These are phyloP conservation scores for Phytophthora capsici DNA, from an alignment of 352 stramenopile species.

Conservation along the genomic window DNA sequence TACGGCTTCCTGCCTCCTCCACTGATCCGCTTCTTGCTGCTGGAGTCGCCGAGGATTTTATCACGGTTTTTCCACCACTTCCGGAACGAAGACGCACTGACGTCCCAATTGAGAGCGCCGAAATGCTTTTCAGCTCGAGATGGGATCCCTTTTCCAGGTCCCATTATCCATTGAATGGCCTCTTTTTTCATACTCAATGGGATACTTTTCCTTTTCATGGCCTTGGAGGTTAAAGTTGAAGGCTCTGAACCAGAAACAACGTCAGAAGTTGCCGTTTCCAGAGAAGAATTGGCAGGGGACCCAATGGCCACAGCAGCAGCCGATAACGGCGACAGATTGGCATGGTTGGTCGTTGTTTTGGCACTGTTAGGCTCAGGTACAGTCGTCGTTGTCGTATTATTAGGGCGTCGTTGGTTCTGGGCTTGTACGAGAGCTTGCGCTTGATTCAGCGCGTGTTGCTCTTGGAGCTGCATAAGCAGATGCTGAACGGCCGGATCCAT, in stretches of 20 bases:
- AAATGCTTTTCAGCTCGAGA: constrained; percentile 81
- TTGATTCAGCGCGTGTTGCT: constrained; percentile 42
- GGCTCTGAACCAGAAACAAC: constrained; percentile 1
- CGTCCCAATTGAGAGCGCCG: constrained; percentile 70
- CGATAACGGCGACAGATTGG: constrained; percentile 43
- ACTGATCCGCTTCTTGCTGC: constrained; percentile 75
- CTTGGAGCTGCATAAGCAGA: constrained; percentile 61
- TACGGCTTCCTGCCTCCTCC: constrained; percentile 77
- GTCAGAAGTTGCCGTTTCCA: constrained; percentile 12
- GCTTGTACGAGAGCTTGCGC: constrained; percentile 23
- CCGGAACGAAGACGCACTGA: constrained; percentile 77
- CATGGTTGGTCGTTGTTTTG: background rate
- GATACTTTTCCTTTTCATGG: constrained; percentile 77
- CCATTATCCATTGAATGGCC: constrained; percentile 83
- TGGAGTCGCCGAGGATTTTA: constrained; percentile 75
- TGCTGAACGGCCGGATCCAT: constrained; percentile 61
- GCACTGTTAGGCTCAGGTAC: constrained; percentile 6
- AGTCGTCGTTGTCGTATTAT: background rate
- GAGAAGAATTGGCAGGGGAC: constrained; percentile 3
- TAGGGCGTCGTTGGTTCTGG: constrained; percentile 7
- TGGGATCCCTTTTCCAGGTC: constrained; percentile 70
- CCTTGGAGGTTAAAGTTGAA: constrained; percentile 8
- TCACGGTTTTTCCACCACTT: constrained; percentile 90
- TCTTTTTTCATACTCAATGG: constrained; percentile 86
- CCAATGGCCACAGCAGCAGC: constrained; percentile 24